A percentile compares a stretch with the other conserved stretches of the same genome.
phyloP scores from a whole-genome alignment of 208 protist genomes.

The Leishmania braziliensis region DNA sequence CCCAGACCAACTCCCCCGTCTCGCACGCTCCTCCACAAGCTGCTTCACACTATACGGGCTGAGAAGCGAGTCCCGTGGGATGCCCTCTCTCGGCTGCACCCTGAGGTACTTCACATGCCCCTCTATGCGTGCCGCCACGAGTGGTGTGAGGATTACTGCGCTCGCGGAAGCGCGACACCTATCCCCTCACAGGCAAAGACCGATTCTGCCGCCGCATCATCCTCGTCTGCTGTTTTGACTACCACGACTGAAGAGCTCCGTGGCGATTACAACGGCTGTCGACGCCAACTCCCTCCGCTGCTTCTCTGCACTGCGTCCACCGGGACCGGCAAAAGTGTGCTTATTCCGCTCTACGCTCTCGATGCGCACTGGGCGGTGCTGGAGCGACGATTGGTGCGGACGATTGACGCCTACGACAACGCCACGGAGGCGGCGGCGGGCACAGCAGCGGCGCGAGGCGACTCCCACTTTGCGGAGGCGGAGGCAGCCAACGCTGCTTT shows the following conservation, averaged over 20 bases:
- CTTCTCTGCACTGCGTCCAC: slow-evolving; percentile 68
- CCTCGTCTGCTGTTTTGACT: neutral
- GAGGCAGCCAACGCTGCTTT: neutral
- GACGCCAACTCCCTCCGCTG: slow-evolving; percentile 18
- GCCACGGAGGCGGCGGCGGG: neutral
- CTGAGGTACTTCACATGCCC: slow-evolving; percentile 30
- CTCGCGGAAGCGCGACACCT: slow-evolving; percentile 25
- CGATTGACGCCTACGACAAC: slow-evolving; percentile 28
- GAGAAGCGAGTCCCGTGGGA: slow-evolving; percentile 35
- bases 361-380: slow-evolving; percentile 71
- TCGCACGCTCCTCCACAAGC: slow-evolving; percentile 23
- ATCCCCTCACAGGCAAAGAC: neutral
- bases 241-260: neutral
- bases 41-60: slow-evolving; percentile 19
- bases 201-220: neutral
- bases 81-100: slow-evolving; percentile 16
- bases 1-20: slow-evolving; percentile 7
- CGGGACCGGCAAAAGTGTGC: slow-evolving; percentile 72
- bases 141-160: slow-evolving; percentile 31
- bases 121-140: slow-evolving; percentile 35
- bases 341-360: slow-evolving; percentile 69
- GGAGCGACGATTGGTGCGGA: slow-evolving; percentile 27
- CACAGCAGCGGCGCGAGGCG: neutral
- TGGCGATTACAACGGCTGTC: neutral
- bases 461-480: neutral